Percentiles rank a stretch among this genome's conserved stretches.
Conservation (phyloP, 2,329 filamentous ascomycete species). For the Paraconiothyrium sp. region DNA sequence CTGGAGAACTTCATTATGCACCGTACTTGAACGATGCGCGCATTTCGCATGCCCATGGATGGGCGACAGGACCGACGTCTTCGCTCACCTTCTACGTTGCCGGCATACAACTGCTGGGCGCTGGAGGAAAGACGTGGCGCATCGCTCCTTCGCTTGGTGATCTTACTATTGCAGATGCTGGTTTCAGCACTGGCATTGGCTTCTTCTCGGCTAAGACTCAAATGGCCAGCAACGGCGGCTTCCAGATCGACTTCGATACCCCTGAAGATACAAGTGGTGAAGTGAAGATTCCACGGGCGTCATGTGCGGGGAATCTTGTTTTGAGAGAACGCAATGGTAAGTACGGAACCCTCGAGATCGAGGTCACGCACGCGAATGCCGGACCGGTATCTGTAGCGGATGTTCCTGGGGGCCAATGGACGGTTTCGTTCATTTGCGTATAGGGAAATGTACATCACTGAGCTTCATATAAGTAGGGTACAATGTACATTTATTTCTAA, state of each 20-base stretch:
- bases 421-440: conserved; percentile 27
- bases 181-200: conserved; percentile 50
- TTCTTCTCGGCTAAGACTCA: conserved; percentile 47
- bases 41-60: conserved; percentile 61
- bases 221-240: conserved; percentile 22
- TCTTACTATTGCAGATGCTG: conserved; percentile 48
- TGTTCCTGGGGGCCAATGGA: conserved; percentile 37
- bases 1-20: conserved; percentile 60
- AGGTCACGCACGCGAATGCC: conserved; percentile 27
- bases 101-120: conserved; percentile 51
- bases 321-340: conserved; percentile 29
- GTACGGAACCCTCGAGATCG: conserved; percentile 27
- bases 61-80: conserved; percentile 60
- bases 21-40: conserved; percentile 60
- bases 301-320: conserved; percentile 31
- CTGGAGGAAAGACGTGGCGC: conserved; percentile 49
- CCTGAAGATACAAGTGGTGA: conserved; percentile 43
- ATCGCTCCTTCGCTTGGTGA: conserved; percentile 50
- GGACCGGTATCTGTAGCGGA: conserved; percentile 25
- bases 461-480: not conserved
- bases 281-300: conserved; percentile 33
- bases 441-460: not conserved
- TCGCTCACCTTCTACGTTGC: conserved; percentile 55
- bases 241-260: conserved; percentile 40
- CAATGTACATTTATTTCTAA: not conserved